Evolutionary conservation across 1,284 basidiomycete genomes (phyloP), one percentile per base, ranked within the genome.

Genomic region (Apiotrichum gracile): DNA sequence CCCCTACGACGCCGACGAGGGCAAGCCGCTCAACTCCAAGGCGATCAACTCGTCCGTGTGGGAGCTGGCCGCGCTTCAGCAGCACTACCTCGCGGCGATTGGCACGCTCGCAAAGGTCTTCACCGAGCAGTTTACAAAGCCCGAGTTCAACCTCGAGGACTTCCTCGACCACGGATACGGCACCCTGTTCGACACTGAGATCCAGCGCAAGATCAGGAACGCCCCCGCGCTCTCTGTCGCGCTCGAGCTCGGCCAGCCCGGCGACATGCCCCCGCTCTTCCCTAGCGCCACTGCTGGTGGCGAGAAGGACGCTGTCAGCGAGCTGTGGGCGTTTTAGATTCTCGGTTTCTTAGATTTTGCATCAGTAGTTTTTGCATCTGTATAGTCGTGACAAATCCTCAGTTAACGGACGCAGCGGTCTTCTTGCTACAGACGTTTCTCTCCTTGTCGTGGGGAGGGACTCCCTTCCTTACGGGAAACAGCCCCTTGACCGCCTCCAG

Each of bases 121-220:
- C 59, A 81, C 82, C 13, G 92, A 96, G 69, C 87, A 88, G 2
- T 97, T 98, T 74, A 97, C 91, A 9, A 93, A 93, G 67, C 88
- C 87, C 13, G 80, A 81, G 26, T 97, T 93, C 74, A 79, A 83
- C 26, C 83, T 97, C 80, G 96, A 98, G 64, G 96, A 98, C 72
- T 98, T 98, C 72, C 74, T 97, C 66, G 96, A 98, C 75, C 91
- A 97, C 71, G 91, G 90, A 0, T 98, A 97, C 68, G 81, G 80
- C 16, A 97, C 91, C 88, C 79, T 97, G 31, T 88, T 96, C 62
- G 89, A 93, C 47, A 88, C 87, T 1, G 94, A 97, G 68, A 78
- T 80, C 21, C 84, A 83, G 55, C 80, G 90, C 46, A 87, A 83
- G 59, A 85, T 96, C 47, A 88, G 84, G 70, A 85, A 84, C 64